Conservation (phyloP, 176 grass and related monocot species). For the Dactylis glomerata region DNA sequence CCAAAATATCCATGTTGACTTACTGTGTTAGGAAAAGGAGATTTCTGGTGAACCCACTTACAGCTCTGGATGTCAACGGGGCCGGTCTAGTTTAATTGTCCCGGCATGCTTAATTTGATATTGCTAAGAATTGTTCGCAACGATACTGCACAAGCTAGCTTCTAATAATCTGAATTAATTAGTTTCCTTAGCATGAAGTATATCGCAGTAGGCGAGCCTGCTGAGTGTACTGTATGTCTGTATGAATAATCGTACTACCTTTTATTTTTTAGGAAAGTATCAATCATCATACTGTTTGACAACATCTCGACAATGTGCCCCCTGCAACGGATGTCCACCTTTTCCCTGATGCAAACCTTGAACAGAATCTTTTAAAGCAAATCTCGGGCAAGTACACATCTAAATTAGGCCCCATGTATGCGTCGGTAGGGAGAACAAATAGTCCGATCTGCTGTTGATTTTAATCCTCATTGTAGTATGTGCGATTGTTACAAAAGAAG, state of each 20-base stretch:
- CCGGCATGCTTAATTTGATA: neutral
- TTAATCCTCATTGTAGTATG: neutral
- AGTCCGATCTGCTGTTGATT: neutral
- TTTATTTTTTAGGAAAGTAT: neutral
- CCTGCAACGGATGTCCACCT: neutral
- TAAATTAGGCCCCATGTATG: neutral
- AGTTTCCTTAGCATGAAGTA: neutral
- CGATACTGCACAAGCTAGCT: neutral
- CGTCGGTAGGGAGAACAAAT: neutral
- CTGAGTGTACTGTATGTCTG: neutral
- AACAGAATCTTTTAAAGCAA: slow-evolving; percentile 28
- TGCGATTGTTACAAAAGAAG: neutral
- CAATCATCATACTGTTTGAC: slow-evolving; percentile 11
- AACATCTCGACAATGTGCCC: neutral
- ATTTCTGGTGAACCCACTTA: neutral
- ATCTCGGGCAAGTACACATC: neutral
- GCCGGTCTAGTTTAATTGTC: neutral
- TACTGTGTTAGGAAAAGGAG: neutral
- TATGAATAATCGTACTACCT: no score
- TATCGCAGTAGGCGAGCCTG: neutral
- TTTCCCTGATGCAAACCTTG: slow-evolving; percentile 1
- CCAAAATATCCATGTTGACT: slow-evolving; percentile 12
- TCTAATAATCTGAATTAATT: neutral
- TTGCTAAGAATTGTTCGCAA: neutral
- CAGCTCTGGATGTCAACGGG: neutral